Evolutionary conservation across 139 green algal genomes (phyloP).

Genomic region (Monoraphidium neglectum): DNA sequence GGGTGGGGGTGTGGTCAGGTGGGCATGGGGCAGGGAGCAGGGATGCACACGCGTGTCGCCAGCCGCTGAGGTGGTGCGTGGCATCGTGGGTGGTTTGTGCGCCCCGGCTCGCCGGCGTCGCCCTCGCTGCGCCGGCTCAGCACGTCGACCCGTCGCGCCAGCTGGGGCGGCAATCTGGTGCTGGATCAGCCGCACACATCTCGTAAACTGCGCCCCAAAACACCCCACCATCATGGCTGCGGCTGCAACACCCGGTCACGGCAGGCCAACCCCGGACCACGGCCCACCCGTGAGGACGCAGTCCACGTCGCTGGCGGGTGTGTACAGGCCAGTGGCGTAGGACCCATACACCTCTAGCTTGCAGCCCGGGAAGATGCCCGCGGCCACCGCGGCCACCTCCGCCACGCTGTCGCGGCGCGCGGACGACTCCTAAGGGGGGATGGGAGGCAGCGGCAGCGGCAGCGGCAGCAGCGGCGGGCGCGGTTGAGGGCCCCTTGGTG

Average conservation of each 20-base stretch:
- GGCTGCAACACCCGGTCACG: background rate
- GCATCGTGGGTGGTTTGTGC: no score
- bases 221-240: background rate
- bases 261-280: slow-evolving; percentile 9
- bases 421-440: slow-evolving; percentile 29
- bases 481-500: no score
- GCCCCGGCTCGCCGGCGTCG: background rate
- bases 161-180: background rate
- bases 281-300: slow-evolving; percentile 70
- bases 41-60: no score
- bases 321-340: slow-evolving; percentile 87
- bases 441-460: slow-evolving; percentile 45
- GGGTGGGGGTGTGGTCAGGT: no score
- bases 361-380: slow-evolving; percentile 68
- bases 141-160: background rate
- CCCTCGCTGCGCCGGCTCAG: background rate
- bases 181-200: background rate
- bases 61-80: no score
- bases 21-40: background rate
- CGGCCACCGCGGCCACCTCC: slow-evolving; percentile 52
- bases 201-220: background rate
- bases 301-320: slow-evolving; percentile 96
- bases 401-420: slow-evolving; percentile 32
- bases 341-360: slow-evolving; percentile 77
- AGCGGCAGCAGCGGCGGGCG: no score